Base-by-base conservation (phyloP, 2,329 filamentous ascomycete species). In the Xylaria sp. region DNA sequence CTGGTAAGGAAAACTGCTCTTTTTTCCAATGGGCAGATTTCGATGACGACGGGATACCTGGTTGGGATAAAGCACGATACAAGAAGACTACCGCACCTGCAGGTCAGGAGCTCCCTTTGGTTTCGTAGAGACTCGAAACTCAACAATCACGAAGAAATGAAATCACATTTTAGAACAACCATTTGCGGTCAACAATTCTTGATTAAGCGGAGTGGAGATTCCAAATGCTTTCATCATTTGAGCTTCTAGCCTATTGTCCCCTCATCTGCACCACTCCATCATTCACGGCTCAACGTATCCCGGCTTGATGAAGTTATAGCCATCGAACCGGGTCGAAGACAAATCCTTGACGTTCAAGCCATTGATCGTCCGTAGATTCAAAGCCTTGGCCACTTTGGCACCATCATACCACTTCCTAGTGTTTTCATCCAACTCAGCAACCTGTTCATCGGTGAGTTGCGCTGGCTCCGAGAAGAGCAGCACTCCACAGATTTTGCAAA, bases 21-120 rank as follows among this genome's bases (percentile, higher is more conserved):
- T 95, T 90, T 71, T 96, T 97, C 68, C 83, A 90, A 64, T 97
- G 93, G 93, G 92, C 90, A 0, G 85, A 89, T 55, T 96, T 97
- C 75, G 89, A 94, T 68, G 88, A 96, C 35, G 90, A 97, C 74
- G 94, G 94, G 1, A 87, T 91, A 68, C 93, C 93, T 0, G 79
- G 87, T 1, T 91, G 89, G 87, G 73, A 74, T 47, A 69, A 67
- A 51, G 58, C 62, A 13, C 67, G 69, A 11, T 74, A 74, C 47
- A 70, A 60, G 51, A 70, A 68, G 48, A 47, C 19, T 33, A 27
- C 6, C n/a, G 13, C 52, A 35, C 4, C 33, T 2, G 9, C 8
- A 31, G 38, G 5, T 17, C 46, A 52, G 13, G 29, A 3, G 15
- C 15, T 40, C 40, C 19, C 21, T 17, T 2, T 11, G 25, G 17